Base-by-base conservation (phyloP, 805 yeast species). In the Kluyveromyces lactis region DNA sequence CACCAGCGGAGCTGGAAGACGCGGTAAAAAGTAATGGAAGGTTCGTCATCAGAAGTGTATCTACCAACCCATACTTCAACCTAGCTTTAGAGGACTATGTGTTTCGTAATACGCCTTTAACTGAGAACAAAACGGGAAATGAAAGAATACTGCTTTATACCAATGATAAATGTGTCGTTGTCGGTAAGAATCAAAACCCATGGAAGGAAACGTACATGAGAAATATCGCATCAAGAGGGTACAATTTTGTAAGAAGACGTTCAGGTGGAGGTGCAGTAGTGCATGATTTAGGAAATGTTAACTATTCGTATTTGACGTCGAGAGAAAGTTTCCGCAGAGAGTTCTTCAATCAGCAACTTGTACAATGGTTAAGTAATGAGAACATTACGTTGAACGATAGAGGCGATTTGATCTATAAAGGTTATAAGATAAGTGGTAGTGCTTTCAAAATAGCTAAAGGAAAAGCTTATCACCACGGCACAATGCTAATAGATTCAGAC, bases 221-320 rank as follows among this genome's bases (percentile, higher is more conserved):
- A 0, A 52, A 75, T 11, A 62, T 84, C 4, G 62, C 69, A 3
- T 48, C 65, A 1, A 57, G 73, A 3, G 64, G 65, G 2, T 69
- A 85, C 18, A 90, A 95, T 0, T 53, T 89, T 6, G 55, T 92
- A 4, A 67, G 99, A 49, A 67, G 99, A 41, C 66, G 73, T 35
- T 80, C 92, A 7, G 99, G 99, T 0, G 99, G 99, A 2, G 99
- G 99, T 0, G 78, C 97, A 0, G 99, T 92, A 1, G 95, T 87
- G 9, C 99, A 92, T 57, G 98, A 90, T 59, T 47, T 69, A 4
- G 95, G 97, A 0, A 92, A 92, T 52, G 77, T 81, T 15, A 92
- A 92, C 55, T 92, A 81, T 60, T 80, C 94, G 4, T 86, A 75
- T 51, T 77, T 90, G 66, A 77, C 84, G 8, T 68, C 84, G 3